Percentiles rank a stretch among this genome's conserved stretches.
Conservation (phyloP, 768 basidiomycete species). For the Agaricus blazei region DNA sequence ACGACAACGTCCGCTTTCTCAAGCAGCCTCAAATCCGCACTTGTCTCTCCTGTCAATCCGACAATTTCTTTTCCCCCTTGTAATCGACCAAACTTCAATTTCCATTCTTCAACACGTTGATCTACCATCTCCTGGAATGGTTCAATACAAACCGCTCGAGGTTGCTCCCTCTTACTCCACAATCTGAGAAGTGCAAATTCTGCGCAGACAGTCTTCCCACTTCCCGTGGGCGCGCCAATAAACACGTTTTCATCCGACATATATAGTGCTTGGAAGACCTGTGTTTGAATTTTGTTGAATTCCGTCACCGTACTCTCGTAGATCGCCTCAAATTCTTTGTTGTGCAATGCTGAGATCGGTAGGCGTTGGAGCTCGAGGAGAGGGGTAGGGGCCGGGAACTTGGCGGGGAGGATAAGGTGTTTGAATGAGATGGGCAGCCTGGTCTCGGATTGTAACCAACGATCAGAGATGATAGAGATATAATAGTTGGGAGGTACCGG, state of each 20-base stretch:
- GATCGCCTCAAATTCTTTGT: conserved; percentile 85
- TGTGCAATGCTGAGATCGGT: conserved; percentile 87
- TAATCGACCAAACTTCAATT: conserved; percentile 69
- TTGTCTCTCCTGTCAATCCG: conserved; percentile 90
- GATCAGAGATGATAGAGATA: conserved; percentile 90
- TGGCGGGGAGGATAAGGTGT: conserved; percentile 94
- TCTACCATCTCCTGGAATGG: conserved; percentile 99
- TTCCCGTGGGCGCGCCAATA: conserved; percentile 94
- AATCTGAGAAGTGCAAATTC: conserved; percentile 94
- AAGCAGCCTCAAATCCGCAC: conserved; percentile 82
- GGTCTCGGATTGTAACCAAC: conserved; percentile 95
- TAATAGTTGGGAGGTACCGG: conserved; percentile 98
- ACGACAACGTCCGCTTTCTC: conserved; percentile 92
- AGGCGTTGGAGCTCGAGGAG: conserved; percentile 90
- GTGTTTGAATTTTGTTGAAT: conserved; percentile 99
- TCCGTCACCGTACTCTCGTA: conserved; percentile 76
- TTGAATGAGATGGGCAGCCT: conserved; percentile 95
- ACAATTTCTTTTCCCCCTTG: conserved; percentile 95
- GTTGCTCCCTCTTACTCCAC: conserved; percentile 83
- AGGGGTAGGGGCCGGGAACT: conserved; percentile 89
- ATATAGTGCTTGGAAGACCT: conserved; percentile 97
- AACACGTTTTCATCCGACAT: conserved; percentile 96
- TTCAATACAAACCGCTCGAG: conserved; percentile 89
- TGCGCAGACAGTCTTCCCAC: conserved; percentile 95
- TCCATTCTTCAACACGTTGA: conserved; percentile 84